Percentiles rank a stretch among this genome's conserved stretches.
phyloP scores from a whole-genome alignment of 2,329 filamentous ascomycete species.

The Trichoderma koningiopsis region DNA sequence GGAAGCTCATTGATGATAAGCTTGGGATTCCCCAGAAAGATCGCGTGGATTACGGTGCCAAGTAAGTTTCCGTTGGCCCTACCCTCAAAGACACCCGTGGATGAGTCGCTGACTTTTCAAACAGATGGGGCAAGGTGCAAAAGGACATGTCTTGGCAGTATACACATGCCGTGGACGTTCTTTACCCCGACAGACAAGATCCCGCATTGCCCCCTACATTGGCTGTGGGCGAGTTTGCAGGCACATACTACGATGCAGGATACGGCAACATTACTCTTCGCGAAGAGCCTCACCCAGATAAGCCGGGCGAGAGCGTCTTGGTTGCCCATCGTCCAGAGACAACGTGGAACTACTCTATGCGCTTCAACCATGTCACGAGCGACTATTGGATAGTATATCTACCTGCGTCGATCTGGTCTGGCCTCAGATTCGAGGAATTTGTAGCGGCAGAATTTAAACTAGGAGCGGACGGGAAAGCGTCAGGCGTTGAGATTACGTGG shows the following conservation, averaged over 20 bases:
- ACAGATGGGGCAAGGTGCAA: background rate
- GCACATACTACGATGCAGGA: constrained; percentile 49
- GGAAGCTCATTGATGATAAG: constrained; percentile 38
- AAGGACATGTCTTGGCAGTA: constrained; percentile 28
- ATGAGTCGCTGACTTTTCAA: background rate
- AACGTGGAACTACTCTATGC: constrained; percentile 31
- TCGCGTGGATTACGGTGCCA: constrained; percentile 29
- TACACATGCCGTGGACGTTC: constrained; percentile 37
- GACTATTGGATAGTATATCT: constrained; percentile 34
- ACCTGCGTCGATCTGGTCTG: background rate
- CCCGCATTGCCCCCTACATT: constrained; percentile 42
- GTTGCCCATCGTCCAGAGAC: constrained; percentile 32
- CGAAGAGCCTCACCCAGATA: constrained; percentile 26
- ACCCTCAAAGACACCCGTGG: too few species aligned
- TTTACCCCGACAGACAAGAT: constrained; percentile 44
- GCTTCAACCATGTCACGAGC: constrained; percentile 35
- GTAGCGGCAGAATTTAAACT: constrained; percentile 29
- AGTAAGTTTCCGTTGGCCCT: constrained; percentile 28
- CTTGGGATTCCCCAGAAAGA: constrained; percentile 30
- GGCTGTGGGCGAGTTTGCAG: constrained; percentile 38
- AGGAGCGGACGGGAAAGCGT: constrained; percentile 12
- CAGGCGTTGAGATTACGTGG: constrained; percentile 18
- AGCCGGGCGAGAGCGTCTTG: constrained; percentile 29
- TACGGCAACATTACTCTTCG: constrained; percentile 39
- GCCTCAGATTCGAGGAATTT: background rate